Conservation (phyloP, 306 rosid species). For the Rosa lucieae region DNA sequence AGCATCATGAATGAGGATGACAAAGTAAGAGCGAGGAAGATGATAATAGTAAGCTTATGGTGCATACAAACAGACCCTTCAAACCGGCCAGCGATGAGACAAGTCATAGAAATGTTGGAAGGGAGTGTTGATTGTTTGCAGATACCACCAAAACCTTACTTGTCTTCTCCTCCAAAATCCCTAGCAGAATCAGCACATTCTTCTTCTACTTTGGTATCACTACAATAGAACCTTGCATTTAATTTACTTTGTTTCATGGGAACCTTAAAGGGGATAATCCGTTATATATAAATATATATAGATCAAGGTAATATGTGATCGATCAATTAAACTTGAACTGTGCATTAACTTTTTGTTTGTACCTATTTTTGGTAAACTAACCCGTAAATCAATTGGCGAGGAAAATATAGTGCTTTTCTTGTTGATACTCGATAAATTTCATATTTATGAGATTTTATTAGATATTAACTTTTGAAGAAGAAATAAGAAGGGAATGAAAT, state of each 20-base stretch:
- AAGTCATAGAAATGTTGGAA: constrained; percentile 40
- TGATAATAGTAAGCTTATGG: constrained; percentile 37
- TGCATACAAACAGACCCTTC: constrained; percentile 31
- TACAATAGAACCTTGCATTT: background rate
- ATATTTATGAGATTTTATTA: too few species aligned
- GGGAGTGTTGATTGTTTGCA: constrained; percentile 31
- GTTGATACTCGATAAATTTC: too few species aligned
- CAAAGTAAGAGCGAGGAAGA: constrained; percentile 23
- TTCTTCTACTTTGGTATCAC: background rate
- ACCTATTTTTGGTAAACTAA: too few species aligned
- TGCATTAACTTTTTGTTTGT: too few species aligned
- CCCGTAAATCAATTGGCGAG: too few species aligned
- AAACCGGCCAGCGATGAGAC: constrained; percentile 26
- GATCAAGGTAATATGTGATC: too few species aligned
- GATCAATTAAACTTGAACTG: too few species aligned
- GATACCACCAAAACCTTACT: constrained; percentile 30
- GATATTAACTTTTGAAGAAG: too few species aligned
- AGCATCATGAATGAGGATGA: constrained; percentile 24
- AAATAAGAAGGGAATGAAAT: too few species aligned
- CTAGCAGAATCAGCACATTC: background rate
- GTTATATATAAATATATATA: too few species aligned
- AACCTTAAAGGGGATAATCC: too few species aligned
- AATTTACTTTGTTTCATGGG: background rate
- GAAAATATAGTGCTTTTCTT: too few species aligned
- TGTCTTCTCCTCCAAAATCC: constrained; percentile 20